Conservation (phyloP, 108 stramenopile species). For the Stephanodiscus minutulus region DNA sequence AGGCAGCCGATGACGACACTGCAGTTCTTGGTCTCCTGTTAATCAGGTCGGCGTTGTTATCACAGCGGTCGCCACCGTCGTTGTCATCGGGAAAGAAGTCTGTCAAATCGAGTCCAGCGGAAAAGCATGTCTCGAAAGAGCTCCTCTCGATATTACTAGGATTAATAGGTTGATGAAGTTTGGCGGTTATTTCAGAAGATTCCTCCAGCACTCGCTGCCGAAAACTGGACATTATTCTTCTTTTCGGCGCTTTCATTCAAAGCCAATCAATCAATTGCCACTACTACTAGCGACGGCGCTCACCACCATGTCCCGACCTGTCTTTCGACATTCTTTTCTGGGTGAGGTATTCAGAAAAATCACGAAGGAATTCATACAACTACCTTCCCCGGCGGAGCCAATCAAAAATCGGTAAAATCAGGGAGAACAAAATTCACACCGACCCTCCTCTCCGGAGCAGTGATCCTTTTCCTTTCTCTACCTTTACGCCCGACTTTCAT, state of each 20-base stretch:
- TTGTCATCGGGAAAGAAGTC: background rate
- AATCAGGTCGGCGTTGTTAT: background rate
- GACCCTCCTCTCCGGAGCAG: too few species aligned
- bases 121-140: slow-evolving; percentile 13
- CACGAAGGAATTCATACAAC: too few species aligned
- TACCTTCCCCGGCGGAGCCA: too few species aligned
- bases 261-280: too few species aligned
- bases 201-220: slow-evolving; percentile 4
- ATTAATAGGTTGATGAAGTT: background rate
- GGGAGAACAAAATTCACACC: too few species aligned
- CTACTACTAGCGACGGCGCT: too few species aligned
- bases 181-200: background rate
- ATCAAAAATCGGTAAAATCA: too few species aligned
- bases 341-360: background rate
- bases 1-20: background rate
- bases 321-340: background rate
- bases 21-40: background rate
- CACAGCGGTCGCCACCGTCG: background rate
- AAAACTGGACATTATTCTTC: slow-evolving; percentile 3
- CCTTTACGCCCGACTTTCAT: background rate
- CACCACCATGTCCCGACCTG: too few species aligned
- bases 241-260: too few species aligned
- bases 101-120: slow-evolving; percentile 9
- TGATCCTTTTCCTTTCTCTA: too few species aligned
- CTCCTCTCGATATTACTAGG: background rate